phyloP scores from a whole-genome alignment of 2,329 filamentous ascomycete species.

The Byssochlamys sp. region DNA sequence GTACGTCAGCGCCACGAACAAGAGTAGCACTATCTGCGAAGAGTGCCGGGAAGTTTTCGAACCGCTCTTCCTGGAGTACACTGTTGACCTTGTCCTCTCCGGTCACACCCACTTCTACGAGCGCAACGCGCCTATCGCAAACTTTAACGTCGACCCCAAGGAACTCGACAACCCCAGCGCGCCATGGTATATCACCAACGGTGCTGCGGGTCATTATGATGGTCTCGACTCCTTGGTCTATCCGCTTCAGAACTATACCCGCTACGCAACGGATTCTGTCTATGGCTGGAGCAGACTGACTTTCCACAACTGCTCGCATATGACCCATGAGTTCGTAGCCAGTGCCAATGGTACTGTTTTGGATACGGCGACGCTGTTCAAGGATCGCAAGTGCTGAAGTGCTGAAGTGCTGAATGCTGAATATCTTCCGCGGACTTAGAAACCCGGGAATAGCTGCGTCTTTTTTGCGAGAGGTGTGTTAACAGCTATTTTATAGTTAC shows the following conservation, averaged over 20 bases:
- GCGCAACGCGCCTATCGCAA: slow-evolving; percentile 33
- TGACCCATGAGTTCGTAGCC: slow-evolving; percentile 30
- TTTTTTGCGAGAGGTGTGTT: no score
- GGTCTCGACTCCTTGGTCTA: slow-evolving; percentile 16
- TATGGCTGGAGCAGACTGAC: slow-evolving; percentile 32
- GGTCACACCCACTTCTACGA: slow-evolving; percentile 49
- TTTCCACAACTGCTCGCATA: slow-evolving; percentile 33
- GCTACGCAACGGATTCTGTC: slow-evolving; percentile 19
- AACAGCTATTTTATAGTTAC: no score
- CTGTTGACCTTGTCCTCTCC: slow-evolving; percentile 44
- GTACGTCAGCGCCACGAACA: slow-evolving; percentile 6
- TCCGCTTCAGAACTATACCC: slow-evolving; percentile 16
- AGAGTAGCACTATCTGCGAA: slow-evolving; percentile 19
- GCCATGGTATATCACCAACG: slow-evolving; percentile 21
- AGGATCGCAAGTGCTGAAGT: neutral
- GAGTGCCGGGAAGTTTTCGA: slow-evolving; percentile 43
- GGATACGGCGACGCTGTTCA: slow-evolving; percentile 5
- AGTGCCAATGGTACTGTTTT: slow-evolving; percentile 4
- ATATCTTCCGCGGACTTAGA: no score
- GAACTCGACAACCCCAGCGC: slow-evolving; percentile 15
- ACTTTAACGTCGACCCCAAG: slow-evolving; percentile 4
- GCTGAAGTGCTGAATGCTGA: no score
- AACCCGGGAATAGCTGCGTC: no score
- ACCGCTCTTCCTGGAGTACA: slow-evolving; percentile 42
- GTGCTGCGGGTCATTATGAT: slow-evolving; percentile 21